These are phyloP conservation scores for Alternaria arbusti DNA, from an alignment of 2,329 filamentous ascomycete species.

Conservation along the genomic window DNA sequence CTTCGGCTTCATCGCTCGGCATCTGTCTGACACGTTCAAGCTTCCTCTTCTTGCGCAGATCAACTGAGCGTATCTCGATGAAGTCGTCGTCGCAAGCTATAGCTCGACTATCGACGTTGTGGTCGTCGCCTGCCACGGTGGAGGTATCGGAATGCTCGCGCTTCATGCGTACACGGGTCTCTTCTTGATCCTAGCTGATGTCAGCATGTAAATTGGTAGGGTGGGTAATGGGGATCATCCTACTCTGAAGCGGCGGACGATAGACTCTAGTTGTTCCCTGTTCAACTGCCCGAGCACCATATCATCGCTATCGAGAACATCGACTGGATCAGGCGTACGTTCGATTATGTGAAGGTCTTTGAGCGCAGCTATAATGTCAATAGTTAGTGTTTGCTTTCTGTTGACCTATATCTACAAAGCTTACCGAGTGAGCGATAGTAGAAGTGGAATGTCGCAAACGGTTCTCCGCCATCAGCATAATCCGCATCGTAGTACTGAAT, in stretches of 20 bases:
- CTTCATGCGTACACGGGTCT: constrained; percentile 1
- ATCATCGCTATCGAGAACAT: constrained; percentile 6
- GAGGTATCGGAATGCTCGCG: constrained; percentile 5
- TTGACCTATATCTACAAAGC: not conserved
- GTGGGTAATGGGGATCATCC: not conserved
- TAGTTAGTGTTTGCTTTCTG: not conserved
- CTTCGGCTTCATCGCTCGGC: not conserved
- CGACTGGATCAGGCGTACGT: constrained; percentile 25
- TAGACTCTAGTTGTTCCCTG: constrained; percentile 9
- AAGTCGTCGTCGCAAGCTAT: not conserved
- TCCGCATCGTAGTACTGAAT: constrained; percentile 10
- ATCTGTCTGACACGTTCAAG: constrained; percentile 1
- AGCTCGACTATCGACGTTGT: not conserved
- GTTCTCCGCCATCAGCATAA: constrained; percentile 3
- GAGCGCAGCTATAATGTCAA: constrained; percentile 14
- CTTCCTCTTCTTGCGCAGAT: constrained; percentile 2
- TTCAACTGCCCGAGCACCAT: constrained; percentile 5
- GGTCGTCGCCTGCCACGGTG: constrained; percentile 1
- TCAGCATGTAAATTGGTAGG: not conserved
- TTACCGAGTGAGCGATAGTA: constrained; percentile 29
- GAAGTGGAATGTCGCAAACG: constrained; percentile 27
- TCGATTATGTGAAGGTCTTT: constrained; percentile 40
- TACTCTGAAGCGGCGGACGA: constrained; percentile 6
- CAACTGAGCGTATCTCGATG: not conserved
- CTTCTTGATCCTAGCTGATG: not conserved